These are phyloP conservation scores for Ceratonia siliqua DNA, from an alignment of 306 rosid genomes.

Conservation along the genomic window DNA sequence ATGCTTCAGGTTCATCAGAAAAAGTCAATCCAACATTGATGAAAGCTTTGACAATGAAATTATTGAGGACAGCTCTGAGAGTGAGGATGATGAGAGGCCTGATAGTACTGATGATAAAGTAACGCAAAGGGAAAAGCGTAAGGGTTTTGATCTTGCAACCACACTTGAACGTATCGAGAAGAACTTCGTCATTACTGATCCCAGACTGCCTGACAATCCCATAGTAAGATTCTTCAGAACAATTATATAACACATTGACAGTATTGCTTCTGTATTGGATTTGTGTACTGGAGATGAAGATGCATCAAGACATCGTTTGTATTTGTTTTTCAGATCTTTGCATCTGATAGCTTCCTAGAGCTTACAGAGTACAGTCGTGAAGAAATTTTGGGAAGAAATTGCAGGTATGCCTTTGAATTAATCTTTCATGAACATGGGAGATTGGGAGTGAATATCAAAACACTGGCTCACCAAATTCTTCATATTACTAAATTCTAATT, in stretches of 20 bases:
- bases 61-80: constrained; percentile 43
- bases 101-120: constrained; percentile 59
- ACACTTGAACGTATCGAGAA: constrained; percentile 98
- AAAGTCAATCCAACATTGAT: constrained; percentile 49
- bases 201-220: constrained; percentile 97
- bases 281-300: not conserved
- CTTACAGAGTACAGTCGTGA: constrained; percentile 95
- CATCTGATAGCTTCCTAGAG: constrained; percentile 97
- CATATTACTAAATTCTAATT: not conserved
- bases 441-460: not conserved
- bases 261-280: constrained; percentile 8
- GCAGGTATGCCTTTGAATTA: constrained; percentile 63
- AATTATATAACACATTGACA: not conserved
- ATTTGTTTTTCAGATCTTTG: constrained; percentile 73
- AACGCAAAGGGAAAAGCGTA: constrained; percentile 79
- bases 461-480: not conserved
- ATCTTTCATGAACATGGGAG: not conserved
- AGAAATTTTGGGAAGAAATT: constrained; percentile 96
- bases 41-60: constrained; percentile 48
- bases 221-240: constrained; percentile 58
- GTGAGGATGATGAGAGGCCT: constrained; percentile 60
- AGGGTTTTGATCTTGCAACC: constrained; percentile 97
- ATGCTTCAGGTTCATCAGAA: constrained; percentile 57
- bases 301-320: constrained; percentile 23
- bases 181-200: constrained; percentile 98